These are phyloP conservation scores for Trichosporon sp. DNA, from an alignment of 1,284 basidiomycete species.

Conservation along the genomic window DNA sequence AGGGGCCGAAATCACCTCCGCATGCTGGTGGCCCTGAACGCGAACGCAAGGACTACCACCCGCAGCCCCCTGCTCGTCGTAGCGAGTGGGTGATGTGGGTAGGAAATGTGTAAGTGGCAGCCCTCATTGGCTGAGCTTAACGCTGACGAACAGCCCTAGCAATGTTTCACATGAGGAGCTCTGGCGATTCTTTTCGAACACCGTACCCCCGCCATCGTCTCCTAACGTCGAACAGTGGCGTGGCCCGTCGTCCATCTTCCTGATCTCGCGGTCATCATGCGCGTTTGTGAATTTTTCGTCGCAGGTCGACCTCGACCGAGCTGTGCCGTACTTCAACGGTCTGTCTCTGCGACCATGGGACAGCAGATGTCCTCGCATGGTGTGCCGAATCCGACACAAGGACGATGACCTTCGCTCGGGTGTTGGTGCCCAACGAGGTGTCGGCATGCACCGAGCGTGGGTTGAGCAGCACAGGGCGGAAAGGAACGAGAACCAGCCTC, in stretches of 20 bases:
- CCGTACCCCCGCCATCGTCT: slow-evolving; percentile 41
- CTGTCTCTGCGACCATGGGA: slow-evolving; percentile 61
- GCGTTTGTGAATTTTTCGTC: slow-evolving; percentile 87
- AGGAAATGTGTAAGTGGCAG: slow-evolving; percentile 54
- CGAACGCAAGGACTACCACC: slow-evolving; percentile 56
- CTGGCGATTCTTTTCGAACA: slow-evolving; percentile 75
- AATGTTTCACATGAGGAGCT: slow-evolving; percentile 86
- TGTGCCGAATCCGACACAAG: slow-evolving; percentile 79
- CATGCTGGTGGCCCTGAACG: slow-evolving; percentile 27
- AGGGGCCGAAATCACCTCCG: slow-evolving; percentile 14
- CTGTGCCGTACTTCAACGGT: slow-evolving; percentile 71
- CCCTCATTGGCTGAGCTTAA: neutral
- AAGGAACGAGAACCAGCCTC: slow-evolving; percentile 20
- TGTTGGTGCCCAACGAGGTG: slow-evolving; percentile 85
- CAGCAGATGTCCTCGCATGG: slow-evolving; percentile 71
- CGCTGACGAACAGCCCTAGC: slow-evolving; percentile 50
- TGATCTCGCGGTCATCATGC: slow-evolving; percentile 88
- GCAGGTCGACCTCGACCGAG: slow-evolving; percentile 66
- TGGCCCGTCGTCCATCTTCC: slow-evolving; percentile 83
- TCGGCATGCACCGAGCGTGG: slow-evolving; percentile 80
- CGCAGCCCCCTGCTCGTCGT: slow-evolving; percentile 62
- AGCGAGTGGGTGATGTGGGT: slow-evolving; percentile 95
- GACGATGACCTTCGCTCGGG: slow-evolving; percentile 88
- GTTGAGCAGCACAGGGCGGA: slow-evolving; percentile 61
- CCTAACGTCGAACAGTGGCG: slow-evolving; percentile 47